phyloP scores from a whole-genome alignment of 1,284 basidiomycete species.

The Boletus hoseneyae region DNA sequence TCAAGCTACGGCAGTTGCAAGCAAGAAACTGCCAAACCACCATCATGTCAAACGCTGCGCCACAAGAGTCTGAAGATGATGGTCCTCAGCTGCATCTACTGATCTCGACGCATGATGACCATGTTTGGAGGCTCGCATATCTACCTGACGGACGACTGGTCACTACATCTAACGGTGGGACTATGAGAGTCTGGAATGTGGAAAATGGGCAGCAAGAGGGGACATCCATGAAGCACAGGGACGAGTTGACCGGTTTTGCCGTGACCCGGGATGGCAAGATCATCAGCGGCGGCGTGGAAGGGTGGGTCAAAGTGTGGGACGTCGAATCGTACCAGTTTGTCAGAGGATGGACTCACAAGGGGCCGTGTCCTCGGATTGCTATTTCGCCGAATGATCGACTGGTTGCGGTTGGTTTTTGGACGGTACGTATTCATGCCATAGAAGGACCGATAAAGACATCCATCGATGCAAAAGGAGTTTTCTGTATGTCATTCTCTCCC shows the following conservation, averaged over 20 bases:
- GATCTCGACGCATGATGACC: not conserved
- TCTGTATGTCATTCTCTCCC: slow-evolving; percentile 5
- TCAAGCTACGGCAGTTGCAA: too few relatives aligned
- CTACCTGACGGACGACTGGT: slow-evolving; percentile 4
- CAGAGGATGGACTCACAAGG: not conserved
- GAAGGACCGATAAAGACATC: not conserved
- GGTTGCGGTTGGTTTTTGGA: not conserved
- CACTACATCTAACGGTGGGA: not conserved
- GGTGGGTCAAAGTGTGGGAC: slow-evolving; percentile 6
- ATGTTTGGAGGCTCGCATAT: not conserved
- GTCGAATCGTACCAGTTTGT: not conserved
- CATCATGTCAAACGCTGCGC: not conserved
- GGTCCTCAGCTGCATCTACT: not conserved
- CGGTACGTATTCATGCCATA: not conserved
- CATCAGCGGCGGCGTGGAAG: not conserved
- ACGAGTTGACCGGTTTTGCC: not conserved
- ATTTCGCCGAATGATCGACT: slow-evolving; percentile 10
- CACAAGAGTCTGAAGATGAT: not conserved
- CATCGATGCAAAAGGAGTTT: not conserved
- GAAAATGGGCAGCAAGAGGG: not conserved
- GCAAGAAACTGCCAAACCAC: too few relatives aligned
- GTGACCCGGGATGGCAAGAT: slow-evolving; percentile 1
- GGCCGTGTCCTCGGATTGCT: not conserved
- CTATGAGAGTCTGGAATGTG: slow-evolving; percentile 4
- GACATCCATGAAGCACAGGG: not conserved